These are phyloP conservation scores for Gloeopeniophorella convolvens DNA, from an alignment of 768 basidiomycete genomes.

Conservation along the genomic window DNA sequence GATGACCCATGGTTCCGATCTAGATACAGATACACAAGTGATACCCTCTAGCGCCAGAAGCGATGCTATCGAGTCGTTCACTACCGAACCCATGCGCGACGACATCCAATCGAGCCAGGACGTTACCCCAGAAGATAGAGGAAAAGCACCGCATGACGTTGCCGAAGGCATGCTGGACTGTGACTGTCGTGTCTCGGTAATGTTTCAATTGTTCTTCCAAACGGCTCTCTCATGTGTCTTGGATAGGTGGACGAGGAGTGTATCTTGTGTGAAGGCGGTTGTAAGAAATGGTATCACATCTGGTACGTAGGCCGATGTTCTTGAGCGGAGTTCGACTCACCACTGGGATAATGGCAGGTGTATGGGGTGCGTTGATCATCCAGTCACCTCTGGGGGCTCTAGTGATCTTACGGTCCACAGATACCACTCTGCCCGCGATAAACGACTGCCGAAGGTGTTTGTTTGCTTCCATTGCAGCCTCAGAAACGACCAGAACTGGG, in stretches of 20 bases:
- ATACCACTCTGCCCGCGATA: slow-evolving; percentile 55
- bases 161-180: slow-evolving; percentile 48
- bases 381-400: too few relatives aligned
- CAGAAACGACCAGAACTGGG: slow-evolving; percentile 52
- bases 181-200: slow-evolving; percentile 59
- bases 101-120: not conserved
- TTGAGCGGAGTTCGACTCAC: not conserved
- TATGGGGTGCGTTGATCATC: slow-evolving; percentile 49
- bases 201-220: not conserved
- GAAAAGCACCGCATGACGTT: slow-evolving; percentile 18
- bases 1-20: not conserved
- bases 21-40: slow-evolving; percentile 32
- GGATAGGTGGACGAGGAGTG: slow-evolving; percentile 45
- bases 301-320: slow-evolving; percentile 42
- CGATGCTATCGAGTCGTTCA: slow-evolving; percentile 37
- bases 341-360: slow-evolving; percentile 37
- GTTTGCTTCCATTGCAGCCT: slow-evolving; percentile 62
- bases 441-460: slow-evolving; percentile 53
- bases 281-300: slow-evolving; percentile 66
- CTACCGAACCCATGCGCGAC: slow-evolving; percentile 11
- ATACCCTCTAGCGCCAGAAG: slow-evolving; percentile 4
- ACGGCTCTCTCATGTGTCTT: not conserved
- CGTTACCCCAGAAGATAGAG: slow-evolving; percentile 12
- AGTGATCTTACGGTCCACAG: slow-evolving; percentile 32
- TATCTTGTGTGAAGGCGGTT: slow-evolving; percentile 67